Percentiles rank a stretch among this genome's conserved stretches.
Evolutionary conservation across 1,284 basidiomycete species (phyloP).

Genomic region (Malassezia nana): DNA sequence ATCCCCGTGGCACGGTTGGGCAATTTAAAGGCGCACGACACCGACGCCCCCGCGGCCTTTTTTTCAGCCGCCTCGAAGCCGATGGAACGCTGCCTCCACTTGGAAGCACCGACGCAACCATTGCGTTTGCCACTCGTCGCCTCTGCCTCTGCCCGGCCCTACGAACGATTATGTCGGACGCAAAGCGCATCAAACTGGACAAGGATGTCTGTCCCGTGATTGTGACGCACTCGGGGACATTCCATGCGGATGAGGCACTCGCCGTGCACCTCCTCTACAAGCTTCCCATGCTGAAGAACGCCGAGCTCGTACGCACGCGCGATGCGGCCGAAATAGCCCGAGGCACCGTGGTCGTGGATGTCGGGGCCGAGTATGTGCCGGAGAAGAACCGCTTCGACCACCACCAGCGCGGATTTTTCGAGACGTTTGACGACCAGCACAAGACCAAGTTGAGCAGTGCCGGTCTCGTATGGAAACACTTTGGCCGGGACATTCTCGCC

Average conservation of each 20-base stretch:
- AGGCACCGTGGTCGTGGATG: slow-evolving; percentile 94
- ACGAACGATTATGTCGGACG: slow-evolving; percentile 8
- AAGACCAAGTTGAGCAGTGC: slow-evolving; percentile 83
- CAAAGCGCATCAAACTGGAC: slow-evolving; percentile 14
- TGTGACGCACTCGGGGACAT: slow-evolving; percentile 79
- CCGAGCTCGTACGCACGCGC: slow-evolving; percentile 54
- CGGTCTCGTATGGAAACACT: slow-evolving; percentile 72
- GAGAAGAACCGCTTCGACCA: slow-evolving; percentile 76
- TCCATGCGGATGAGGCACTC: slow-evolving; percentile 91
- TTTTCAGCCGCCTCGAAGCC: slow-evolving; percentile 6
- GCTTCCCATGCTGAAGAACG: slow-evolving; percentile 63
- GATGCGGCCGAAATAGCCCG: slow-evolving; percentile 68
- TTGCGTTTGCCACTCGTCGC: not conserved
- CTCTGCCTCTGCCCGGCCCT: not conserved
- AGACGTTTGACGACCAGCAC: slow-evolving; percentile 71
- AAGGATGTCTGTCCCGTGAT: slow-evolving; percentile 15
- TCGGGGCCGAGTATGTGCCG: slow-evolving; percentile 83
- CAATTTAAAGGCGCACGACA: slow-evolving; percentile 1
- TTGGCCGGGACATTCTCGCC: slow-evolving; percentile 77
- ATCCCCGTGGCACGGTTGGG: not conserved
- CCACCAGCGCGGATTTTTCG: slow-evolving; percentile 85
- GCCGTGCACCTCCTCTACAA: slow-evolving; percentile 81
- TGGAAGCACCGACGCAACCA: not conserved
- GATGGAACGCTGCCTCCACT: not conserved
- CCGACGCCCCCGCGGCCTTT: not conserved